A percentile compares a stretch with the other conserved stretches of the same genome.
Conservation (phyloP, 2,329 filamentous ascomycete genomes). For the Proliferodiscus dingleyae region DNA sequence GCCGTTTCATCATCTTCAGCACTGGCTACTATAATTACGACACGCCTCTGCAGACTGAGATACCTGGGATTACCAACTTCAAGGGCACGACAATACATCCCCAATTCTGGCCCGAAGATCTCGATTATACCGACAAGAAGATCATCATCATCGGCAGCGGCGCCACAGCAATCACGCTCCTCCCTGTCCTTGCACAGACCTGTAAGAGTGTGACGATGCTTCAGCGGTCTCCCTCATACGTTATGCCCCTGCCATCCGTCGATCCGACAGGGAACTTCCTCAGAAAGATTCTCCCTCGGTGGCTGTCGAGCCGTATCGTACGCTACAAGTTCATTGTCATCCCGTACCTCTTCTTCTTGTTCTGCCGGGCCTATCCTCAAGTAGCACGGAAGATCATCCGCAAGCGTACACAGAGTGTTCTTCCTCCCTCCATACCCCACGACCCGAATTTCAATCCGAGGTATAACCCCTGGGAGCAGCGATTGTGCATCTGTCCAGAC, state of each 20-base stretch:
- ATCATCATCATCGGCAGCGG: slow-evolving; percentile 49
- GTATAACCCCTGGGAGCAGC: slow-evolving; percentile 68
- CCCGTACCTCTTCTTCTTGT: slow-evolving; percentile 42
- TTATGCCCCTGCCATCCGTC: slow-evolving; percentile 44
- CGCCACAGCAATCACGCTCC: slow-evolving; percentile 72
- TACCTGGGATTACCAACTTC: slow-evolving; percentile 56
- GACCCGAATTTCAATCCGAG: slow-evolving; percentile 60
- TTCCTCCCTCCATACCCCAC: slow-evolving; percentile 50
- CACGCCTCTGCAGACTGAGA: slow-evolving; percentile 45
- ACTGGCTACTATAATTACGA: slow-evolving; percentile 63
- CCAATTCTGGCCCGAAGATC: slow-evolving; percentile 66
- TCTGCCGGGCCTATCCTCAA: slow-evolving; percentile 50
- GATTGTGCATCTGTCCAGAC: slow-evolving; percentile 62
- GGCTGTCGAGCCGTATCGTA: slow-evolving; percentile 36
- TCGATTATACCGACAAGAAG: slow-evolving; percentile 57
- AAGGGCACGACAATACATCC: slow-evolving; percentile 59
- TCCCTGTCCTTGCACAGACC: slow-evolving; percentile 63
- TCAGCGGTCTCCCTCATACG: slow-evolving; percentile 71
- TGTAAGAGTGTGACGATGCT: slow-evolving; percentile 71
- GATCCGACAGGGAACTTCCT: slow-evolving; percentile 16
- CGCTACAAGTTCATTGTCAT: slow-evolving; percentile 47
- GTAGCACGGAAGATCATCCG: slow-evolving; percentile 45
- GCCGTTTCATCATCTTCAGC: slow-evolving; percentile 51
- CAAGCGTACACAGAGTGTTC: slow-evolving; percentile 38
- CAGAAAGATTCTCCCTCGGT: slow-evolving; percentile 37